A percentile compares a stretch with the other conserved stretches of the same genome.
Conservation (phyloP, 768 basidiomycete genomes). For the Pulveroboletus sp. region DNA sequence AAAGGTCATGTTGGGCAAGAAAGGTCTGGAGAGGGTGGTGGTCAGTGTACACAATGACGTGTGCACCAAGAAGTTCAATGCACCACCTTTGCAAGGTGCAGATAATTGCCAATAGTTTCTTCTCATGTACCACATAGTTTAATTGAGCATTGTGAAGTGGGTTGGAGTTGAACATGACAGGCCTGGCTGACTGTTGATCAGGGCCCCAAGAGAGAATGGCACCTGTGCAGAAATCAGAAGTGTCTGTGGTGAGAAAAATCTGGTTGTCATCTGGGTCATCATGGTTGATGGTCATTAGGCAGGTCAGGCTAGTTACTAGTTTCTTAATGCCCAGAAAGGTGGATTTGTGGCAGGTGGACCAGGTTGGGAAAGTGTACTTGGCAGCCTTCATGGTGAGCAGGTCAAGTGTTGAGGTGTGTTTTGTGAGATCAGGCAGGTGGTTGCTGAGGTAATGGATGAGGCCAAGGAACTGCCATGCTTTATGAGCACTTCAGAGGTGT, state of each 20-base stretch:
- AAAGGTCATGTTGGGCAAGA: neutral
- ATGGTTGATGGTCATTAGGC: neutral
- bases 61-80: neutral
- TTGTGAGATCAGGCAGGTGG: too few species aligned
- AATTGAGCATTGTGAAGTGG: neutral
- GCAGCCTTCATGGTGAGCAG: too few species aligned
- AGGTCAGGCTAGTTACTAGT: neutral
- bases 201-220: neutral
- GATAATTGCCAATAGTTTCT: conserved; percentile 25
- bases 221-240: neutral
- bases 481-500: neutral
- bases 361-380: neutral
- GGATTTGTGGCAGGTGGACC: neutral
- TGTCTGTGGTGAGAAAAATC: neutral
- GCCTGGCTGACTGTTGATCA: neutral
- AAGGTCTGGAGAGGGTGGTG: conserved; percentile 24
- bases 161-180: neutral
- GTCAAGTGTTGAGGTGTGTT: too few species aligned
- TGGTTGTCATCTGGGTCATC: neutral
- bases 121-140: conserved; percentile 32
- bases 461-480: neutral
- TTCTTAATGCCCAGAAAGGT: neutral
- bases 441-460: neutral
- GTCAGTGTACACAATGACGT: conserved; percentile 24
- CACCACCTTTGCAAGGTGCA: neutral